These are phyloP conservation scores for Ulmus americana DNA, from an alignment of 331 rosid genomes.

Conservation along the genomic window DNA sequence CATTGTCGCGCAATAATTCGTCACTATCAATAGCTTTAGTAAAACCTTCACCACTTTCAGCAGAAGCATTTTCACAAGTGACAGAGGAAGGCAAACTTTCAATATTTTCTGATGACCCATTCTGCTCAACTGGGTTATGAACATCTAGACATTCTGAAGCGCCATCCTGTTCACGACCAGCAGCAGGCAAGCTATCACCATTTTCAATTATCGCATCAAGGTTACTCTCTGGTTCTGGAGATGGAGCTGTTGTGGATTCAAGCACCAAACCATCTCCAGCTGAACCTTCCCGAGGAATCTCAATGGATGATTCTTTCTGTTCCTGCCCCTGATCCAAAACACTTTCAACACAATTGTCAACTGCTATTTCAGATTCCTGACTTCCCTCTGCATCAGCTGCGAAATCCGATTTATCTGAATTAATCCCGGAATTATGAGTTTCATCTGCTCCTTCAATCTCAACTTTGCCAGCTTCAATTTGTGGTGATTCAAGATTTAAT, in stretches of 20 bases:
- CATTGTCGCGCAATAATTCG: background rate
- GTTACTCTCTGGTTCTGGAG: background rate
- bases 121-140: conserved; percentile 5
- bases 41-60: background rate
- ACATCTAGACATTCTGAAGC: conserved; percentile 1
- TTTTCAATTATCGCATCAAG: background rate
- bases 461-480: conserved; percentile 9
- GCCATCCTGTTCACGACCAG: background rate
- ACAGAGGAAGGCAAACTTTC: conserved; percentile 8
- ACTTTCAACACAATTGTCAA: conserved; percentile 19
- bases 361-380: background rate
- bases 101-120: background rate
- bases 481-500: conserved; percentile 11
- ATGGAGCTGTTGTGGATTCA: background rate
- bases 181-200: background rate
- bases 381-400: conserved; percentile 10
- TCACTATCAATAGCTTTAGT: background rate
- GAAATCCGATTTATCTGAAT: conserved; percentile 14
- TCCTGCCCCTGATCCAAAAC: conserved; percentile 23
- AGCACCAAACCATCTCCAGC: conserved; percentile 15
- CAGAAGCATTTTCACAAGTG: conserved; percentile 1
- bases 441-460: conserved; percentile 10
- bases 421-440: background rate
- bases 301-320: conserved; percentile 11
- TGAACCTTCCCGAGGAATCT: conserved; percentile 19